Base-by-base conservation (phyloP, 352 stramenopile genomes). In the Proteromonas lacertae region DNA sequence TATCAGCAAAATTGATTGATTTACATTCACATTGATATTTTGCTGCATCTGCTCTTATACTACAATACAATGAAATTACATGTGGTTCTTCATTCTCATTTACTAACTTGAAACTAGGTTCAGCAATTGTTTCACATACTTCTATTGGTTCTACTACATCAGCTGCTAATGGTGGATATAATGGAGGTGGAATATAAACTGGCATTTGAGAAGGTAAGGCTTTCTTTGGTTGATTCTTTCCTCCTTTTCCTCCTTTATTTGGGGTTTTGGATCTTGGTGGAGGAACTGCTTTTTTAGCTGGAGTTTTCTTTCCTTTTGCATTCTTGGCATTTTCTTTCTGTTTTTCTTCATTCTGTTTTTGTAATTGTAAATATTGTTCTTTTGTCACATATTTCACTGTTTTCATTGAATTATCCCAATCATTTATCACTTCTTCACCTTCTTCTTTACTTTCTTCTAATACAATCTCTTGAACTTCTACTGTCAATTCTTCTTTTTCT, bases 1-100 rank as follows among this genome's bases (percentile, higher is more conserved):
- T 60, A 18, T 48, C 29, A 5, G 24, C 38, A 42, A 62, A 63
- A 13, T 55, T 54, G 2, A 36, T 40, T 1, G 7, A 25, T 25
- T 36, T 2, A 20, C 22, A 13, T 30, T 30, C 12, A 32, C 55
- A 54, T 25, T 48, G 42, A 38, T 50, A 62, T 8, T 42, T 40
- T 22, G 50, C 41, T 18, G 17, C 17, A 35, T 62, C 53, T 20
- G 53, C 48, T 10, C 48, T 34, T 10, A 37, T 49, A 24, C 24
- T 38, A 37, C 52, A 60, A 16, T 22, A 23, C 12, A 60, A 23
- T 0, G n/a, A 12, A 32, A 49, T 16, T 29, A 29, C 16, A 32
- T 55, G 41, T n/a, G 26, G 30, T 1, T 14, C 2, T n/a, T n/a
- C n/a, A 12, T 21, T 36, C 2, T 48, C 48, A 17, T 24, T 22